These are phyloP conservation scores for Chlorella sorokiniana DNA, from an alignment of 139 green algal genomes.

Conservation along the genomic window DNA sequence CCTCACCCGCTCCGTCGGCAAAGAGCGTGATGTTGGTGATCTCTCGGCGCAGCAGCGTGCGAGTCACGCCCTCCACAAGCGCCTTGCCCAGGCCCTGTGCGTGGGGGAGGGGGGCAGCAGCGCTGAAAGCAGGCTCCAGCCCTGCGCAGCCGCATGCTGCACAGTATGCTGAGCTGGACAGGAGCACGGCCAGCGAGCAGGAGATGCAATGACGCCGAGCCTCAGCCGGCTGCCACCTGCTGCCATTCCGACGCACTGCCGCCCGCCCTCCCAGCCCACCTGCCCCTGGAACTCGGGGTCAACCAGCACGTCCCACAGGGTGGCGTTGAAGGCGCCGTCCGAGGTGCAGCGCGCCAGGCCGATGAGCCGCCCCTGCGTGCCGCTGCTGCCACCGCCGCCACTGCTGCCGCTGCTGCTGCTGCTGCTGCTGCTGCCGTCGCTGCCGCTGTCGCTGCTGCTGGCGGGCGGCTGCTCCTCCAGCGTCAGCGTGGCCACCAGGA, in stretches of 20 bases:
- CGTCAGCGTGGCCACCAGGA: constrained; percentile 82
- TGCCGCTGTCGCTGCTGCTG: constrained; percentile 2
- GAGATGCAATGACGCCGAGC: too few species aligned
- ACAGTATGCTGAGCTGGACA: too few species aligned
- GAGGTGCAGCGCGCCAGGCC: constrained; percentile 87
- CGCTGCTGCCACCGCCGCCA: neutral
- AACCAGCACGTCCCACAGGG: constrained; percentile 96
- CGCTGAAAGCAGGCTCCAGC: too few species aligned
- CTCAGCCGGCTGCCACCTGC: too few species aligned
- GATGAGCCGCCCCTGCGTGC: constrained; percentile 60
- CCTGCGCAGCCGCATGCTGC: too few species aligned
- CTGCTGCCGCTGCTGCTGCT: neutral
- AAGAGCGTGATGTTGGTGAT: constrained; percentile 99
- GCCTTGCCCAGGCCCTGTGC: constrained; percentile 90
- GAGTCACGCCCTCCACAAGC: constrained; percentile 90
- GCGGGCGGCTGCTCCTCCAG: constrained; percentile 39
- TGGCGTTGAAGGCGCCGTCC: constrained; percentile 98
- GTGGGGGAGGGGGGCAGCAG: neutral
- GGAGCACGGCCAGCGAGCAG: too few species aligned
- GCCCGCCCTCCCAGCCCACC: constrained; percentile 30
- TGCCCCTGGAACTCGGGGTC: constrained; percentile 90
- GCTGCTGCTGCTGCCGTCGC: neutral
- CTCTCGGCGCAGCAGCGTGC: constrained; percentile 83
- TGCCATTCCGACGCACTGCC: too few species aligned
- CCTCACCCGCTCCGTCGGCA: constrained; percentile 78